A percentile compares a stretch with the other conserved stretches of the same genome.
Evolutionary conservation across 2,329 filamentous ascomycete species (phyloP).

Genomic region (Diaporthe citri): DNA sequence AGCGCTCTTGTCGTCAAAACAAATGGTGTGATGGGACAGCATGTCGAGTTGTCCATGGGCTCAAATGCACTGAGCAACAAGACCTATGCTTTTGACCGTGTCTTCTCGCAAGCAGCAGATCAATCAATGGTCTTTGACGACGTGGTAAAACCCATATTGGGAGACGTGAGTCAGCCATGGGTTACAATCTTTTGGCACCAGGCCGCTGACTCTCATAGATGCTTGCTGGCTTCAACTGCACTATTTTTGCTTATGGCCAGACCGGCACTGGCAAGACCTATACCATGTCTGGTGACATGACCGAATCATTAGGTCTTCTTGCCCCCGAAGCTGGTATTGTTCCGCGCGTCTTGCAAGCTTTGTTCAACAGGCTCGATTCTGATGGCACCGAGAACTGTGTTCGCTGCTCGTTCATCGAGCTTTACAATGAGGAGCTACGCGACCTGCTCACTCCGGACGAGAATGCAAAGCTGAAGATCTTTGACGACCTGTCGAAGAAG

Average conservation of each 20-base stretch:
- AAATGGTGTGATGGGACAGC: constrained; percentile 87
- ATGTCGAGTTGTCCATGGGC: constrained; percentile 90
- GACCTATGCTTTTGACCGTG: constrained; percentile 95
- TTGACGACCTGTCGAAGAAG: constrained; percentile 88
- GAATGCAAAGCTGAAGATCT: constrained; percentile 90
- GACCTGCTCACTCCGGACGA: constrained; percentile 90
- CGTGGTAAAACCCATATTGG: constrained; percentile 90
- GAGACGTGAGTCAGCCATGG: constrained; percentile 73
- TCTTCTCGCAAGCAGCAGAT: constrained; percentile 94
- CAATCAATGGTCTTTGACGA: constrained; percentile 96
- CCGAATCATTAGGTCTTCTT: constrained; percentile 83
- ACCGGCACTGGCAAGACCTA: constrained; percentile 99
- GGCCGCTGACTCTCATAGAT: constrained; percentile 68
- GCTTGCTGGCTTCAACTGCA: constrained; percentile 95
- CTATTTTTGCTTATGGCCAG: constrained; percentile 98
- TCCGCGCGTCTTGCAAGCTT: constrained; percentile 85
- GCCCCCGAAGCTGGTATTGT: constrained; percentile 96
- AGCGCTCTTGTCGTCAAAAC: constrained; percentile 92
- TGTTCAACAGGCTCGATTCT: constrained; percentile 86
- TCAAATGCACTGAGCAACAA: constrained; percentile 94
- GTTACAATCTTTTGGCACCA: constrained; percentile 4
- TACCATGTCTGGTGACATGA: constrained; percentile 99
- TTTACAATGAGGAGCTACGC: constrained; percentile 97
- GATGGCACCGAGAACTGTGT: constrained; percentile 88
- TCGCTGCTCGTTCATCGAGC: constrained; percentile 97